Evolutionary conservation across 345 rosid genomes (phyloP).

Genomic region (Eucalyptus brandiana): DNA sequence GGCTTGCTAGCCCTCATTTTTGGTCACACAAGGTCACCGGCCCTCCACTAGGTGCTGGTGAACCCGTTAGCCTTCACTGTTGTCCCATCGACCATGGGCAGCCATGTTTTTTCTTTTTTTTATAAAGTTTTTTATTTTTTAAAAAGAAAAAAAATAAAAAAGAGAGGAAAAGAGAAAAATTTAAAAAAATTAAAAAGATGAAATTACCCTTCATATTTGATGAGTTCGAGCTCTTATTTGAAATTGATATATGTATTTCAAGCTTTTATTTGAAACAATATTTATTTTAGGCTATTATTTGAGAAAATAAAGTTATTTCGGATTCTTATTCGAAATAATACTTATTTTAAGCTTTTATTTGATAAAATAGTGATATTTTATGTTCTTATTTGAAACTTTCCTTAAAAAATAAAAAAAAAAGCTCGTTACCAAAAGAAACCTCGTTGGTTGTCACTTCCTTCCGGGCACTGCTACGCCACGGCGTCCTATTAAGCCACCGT

Average conservation of each 20-base stretch:
- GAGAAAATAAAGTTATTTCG: too few relatives aligned
- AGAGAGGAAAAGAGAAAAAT: accelerated
- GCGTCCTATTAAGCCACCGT: background rate
- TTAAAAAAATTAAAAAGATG: accelerated
- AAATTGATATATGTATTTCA: too few relatives aligned
- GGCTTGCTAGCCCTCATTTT: too few relatives aligned
- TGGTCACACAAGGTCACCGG: accelerated
- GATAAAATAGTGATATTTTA: too few relatives aligned
- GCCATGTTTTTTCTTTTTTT: too few relatives aligned
- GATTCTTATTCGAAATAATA: too few relatives aligned
- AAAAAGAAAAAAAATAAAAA: too few relatives aligned
- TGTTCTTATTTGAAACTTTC: too few relatives aligned
- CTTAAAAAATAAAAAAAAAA: too few relatives aligned
- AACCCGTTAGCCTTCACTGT: accelerated
- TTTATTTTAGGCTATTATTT: accelerated
- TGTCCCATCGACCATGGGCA: too few relatives aligned
- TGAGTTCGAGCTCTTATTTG: accelerated
- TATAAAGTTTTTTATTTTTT: too few relatives aligned
- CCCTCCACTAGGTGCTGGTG: accelerated
- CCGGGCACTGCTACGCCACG: background rate
- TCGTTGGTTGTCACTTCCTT: background rate
- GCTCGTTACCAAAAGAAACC: background rate
- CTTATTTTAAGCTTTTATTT: accelerated
- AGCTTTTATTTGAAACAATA: accelerated
- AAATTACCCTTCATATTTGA: too few relatives aligned